Evolutionary conservation across 1,139 yeast species (phyloP), one percentile per base, ranked within the genome.

Genomic region (Blastobotrys buckinghamii): DNA sequence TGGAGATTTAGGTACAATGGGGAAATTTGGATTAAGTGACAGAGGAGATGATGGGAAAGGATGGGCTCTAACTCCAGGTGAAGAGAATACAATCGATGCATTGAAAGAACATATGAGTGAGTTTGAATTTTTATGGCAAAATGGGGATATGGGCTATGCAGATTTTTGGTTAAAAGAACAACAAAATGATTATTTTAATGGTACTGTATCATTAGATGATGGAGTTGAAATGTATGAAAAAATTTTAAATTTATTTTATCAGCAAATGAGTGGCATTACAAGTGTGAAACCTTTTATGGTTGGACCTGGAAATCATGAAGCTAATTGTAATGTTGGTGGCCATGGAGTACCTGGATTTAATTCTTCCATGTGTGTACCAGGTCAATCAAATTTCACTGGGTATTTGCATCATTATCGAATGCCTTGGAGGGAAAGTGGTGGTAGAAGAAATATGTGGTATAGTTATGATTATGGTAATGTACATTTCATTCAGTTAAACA

Each of bases 391-490:
- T 44, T 61, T 61, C 37, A 55, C 63, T 9, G 63, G 61, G 13
- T 61, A 52, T 50, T 51, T 49, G 12, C 51, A 54, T 35, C 64
- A 57, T 44, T 36, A 17, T 51, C 43, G 54, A 39, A 61, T 61
- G 65, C 65, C 65, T 46, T n/a, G 50, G 42, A 12, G 48, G 50
- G 40, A 57, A 48, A 53, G 62, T 33, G 52, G 57, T 17, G 57
- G 64, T 36, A 49, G 50, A 20, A 50, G 41, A 16, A 60, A 59
- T 48, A 58, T 62, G 56, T 64, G 67, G 67, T 64, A 60, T 51
- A 63, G 67, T 7, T 63, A 59, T 41, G 64, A 64, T 47, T 60
- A 64, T 46, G 66, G 65, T 27, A 53, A 55, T 45, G 67, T 58
- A 10, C 67, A 64, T 44, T 63, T 63, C 50, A 57, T 64, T 16